Evolutionary conservation across 2,329 filamentous ascomycete genomes (phyloP), one percentile per base, ranked within the genome.

Genomic region (Diaporthe australafricana): DNA sequence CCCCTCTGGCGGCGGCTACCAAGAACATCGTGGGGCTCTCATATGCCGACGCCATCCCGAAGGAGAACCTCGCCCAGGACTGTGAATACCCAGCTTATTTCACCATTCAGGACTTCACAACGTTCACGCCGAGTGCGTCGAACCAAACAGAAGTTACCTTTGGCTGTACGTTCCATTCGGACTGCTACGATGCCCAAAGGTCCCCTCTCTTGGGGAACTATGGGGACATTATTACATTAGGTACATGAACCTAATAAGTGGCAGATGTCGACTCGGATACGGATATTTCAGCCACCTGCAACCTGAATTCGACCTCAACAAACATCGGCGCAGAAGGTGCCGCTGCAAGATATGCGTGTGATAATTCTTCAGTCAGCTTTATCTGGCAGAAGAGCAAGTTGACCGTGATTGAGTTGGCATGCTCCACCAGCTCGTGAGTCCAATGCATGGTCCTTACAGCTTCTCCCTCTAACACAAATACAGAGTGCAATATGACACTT

Each of bases 351-450:
- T 88, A 81, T 68, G 76, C 82, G 25, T 88, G 87, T 75, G 82
- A 85, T 53, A 77, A 85, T 75, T 12, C 65, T 0, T 68, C 77
- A 11, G 79, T 85, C 73, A 78, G 84, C 72, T 88, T 88, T 73
- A 83, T 87, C 74, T 87, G 80, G 80, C 68, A 80, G 55, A 75
- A 77, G 40, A 72, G 70, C 40, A 77, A 78, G 48, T 73, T 87
- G 53, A 83, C 81, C n/a, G 73, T 87, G 77, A 79, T 87, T 53
- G 84, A 88, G 79, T 79, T 79, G 35, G 79, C 83, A 17, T 88
- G 86, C 76, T 80, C 67, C 47, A 40, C 42, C 5, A 62, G 55
- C 67, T 27, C 53, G 67, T 69, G 38, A 60, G 67, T 69, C 22
- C 47, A 5, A 38, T 4, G 32, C 35, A 20, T 3, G 5, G 11